Conservation (phyloP, 2,329 filamentous ascomycete species). For the Cercospora beticola region DNA sequence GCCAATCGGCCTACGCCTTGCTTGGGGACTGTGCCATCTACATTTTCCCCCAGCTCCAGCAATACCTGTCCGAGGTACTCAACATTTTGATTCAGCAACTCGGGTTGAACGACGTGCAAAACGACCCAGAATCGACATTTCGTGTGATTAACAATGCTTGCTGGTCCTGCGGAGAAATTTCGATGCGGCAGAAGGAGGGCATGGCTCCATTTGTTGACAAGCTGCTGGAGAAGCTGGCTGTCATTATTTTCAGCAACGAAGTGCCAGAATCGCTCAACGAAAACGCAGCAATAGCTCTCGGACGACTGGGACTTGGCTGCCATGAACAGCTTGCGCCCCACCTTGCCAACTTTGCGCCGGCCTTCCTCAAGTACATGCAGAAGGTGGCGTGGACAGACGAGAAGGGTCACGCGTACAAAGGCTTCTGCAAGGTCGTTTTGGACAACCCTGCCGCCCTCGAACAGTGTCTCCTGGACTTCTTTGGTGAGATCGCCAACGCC, state of each 20-base stretch:
- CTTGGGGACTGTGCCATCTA: slow-evolving; percentile 94
- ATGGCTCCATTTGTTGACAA: slow-evolving; percentile 77
- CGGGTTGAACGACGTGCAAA: slow-evolving; percentile 66
- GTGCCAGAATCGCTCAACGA: slow-evolving; percentile 86
- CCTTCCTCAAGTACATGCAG: slow-evolving; percentile 78
- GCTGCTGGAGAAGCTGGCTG: slow-evolving; percentile 72
- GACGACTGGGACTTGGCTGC: slow-evolving; percentile 79
- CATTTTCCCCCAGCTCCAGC: slow-evolving; percentile 77
- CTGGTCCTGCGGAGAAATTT: slow-evolving; percentile 93
- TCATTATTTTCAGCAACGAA: slow-evolving; percentile 80
- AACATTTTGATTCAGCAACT: slow-evolving; percentile 84
- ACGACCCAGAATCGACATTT: slow-evolving; percentile 82
- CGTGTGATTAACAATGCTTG: slow-evolving; percentile 97
- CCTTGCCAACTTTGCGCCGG: slow-evolving; percentile 74
- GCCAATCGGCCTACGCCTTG: slow-evolving; percentile 92
- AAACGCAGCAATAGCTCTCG: slow-evolving; percentile 91
- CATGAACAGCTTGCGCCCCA: slow-evolving; percentile 74
- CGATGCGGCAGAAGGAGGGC: slow-evolving; percentile 69
- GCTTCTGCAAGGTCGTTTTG: slow-evolving; percentile 80
- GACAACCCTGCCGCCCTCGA: slow-evolving; percentile 92
- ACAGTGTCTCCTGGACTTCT: slow-evolving; percentile 76
- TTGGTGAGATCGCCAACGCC: slow-evolving; percentile 76
- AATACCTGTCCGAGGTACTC: slow-evolving; percentile 70
- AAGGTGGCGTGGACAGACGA: slow-evolving; percentile 87
- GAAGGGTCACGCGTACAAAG: slow-evolving; percentile 89